Conservation (phyloP, 176 grass and related monocot species). For the Pontederia crassipes region DNA sequence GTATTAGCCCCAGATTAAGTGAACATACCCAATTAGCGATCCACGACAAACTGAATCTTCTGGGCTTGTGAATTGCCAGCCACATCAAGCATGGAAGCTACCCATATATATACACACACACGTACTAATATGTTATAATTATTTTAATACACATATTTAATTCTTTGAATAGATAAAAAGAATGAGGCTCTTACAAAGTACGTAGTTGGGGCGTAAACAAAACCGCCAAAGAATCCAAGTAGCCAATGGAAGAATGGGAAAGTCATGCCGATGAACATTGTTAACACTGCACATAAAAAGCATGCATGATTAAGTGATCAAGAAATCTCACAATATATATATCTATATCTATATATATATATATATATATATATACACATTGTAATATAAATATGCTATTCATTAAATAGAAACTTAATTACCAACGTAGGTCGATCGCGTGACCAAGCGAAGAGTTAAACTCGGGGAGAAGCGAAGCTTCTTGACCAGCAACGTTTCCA, state of each 20-base stretch:
- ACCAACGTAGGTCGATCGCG: conserved; percentile 66
- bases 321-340: too few relatives aligned
- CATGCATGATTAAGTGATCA: background rate
- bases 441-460: conserved; percentile 45
- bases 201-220: conserved; percentile 70
- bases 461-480: conserved; percentile 52
- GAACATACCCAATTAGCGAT: conserved; percentile 62
- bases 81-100: conserved; percentile 91
- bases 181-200: conserved; percentile 55
- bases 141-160: background rate
- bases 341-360: too few relatives aligned
- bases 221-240: conserved; percentile 81
- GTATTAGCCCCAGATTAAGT: background rate
- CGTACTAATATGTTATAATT: background rate
- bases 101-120: background rate
- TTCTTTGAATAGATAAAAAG: background rate
- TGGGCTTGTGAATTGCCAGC: conserved; percentile 80
- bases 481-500: conserved; percentile 81
- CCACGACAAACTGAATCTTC: conserved; percentile 66
- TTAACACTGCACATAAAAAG: conserved; percentile 47
- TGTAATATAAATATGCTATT: conserved; percentile 1
- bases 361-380: too few relatives aligned
- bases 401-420: background rate
- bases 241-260: conserved; percentile 80
- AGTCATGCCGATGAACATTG: conserved; percentile 84